Evolutionary conservation across 2,329 filamentous ascomycete genomes (phyloP), one percentile per base, ranked within the genome.

Genomic region (Alternaria gaisen): DNA sequence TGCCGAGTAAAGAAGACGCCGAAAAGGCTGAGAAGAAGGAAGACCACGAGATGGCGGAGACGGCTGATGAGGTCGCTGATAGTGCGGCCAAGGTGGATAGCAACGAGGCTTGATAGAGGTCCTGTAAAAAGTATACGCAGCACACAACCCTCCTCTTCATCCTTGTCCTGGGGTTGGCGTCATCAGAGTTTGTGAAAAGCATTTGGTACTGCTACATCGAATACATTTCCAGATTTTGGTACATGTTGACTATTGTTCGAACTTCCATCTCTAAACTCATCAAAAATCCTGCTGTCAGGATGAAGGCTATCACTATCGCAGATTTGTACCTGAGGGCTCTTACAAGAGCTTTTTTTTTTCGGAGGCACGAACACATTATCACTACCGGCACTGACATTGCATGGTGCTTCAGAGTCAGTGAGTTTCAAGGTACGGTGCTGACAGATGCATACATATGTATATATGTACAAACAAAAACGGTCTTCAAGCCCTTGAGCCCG

Each of bases 21-120:
- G 77, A 74, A 36, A 76, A 79, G 58, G 70, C 67, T 43, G 72
- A 79, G 64, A 75, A 75, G 58, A 70, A 67, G 47, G 72, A 79
- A 66, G 77, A 75, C 22, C 77, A 74, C 52, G 79, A 83, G 60
- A 81, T 83, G 44, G 83, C 82, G 51, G 81, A 84, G 64, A 80
- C 78, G 5, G 82, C 58, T 6, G 58, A 26, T 6, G 58, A 60
- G 53, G 58, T 60, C 8, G 58, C 58, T 34, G 58, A 60, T 47
- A 57, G n/a, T 7, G 58, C 82, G 3, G 80, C 71, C 48, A 74
- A 77, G 65, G 63, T 78, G n/a, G 77, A 79, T 60, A 65, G 66
- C 16, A 64, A 67, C n/a, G 55, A 61, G 47, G 63, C 63, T 60
- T 71, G 18, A 53, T 44, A 14, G 14, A 6, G 30, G 5, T 38